Base-by-base conservation (phyloP, 2,329 filamentous ascomycete species). In the Penicillium sp. region DNA sequence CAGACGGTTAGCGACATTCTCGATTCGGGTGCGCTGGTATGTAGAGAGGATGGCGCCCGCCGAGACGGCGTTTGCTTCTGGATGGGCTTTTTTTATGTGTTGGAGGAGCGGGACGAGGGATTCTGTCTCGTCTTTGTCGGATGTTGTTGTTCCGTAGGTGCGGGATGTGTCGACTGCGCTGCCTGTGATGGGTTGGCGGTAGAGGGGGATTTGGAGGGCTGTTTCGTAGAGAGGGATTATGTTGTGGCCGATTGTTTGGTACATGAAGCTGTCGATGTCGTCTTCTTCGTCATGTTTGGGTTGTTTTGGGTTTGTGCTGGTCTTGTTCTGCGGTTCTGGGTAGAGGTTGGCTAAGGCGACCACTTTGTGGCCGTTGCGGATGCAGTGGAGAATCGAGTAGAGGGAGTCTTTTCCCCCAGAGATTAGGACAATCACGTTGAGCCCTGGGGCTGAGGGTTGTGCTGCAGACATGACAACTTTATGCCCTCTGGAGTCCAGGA, bases 241-340 rank as follows among this genome's bases (percentile, higher is more conserved):
- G 56, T 85, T 82, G 74, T 97, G 91, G 13, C 94, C 94, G 58
- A 97, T 90, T 3, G 94, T 99, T 79, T 99, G 94, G 79, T 97
- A 99, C 94, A 99, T 99, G 85, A 94, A 97, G 78, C 92, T 97
- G 75, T 99, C 91, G 66, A 96, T 82, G 72, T 97, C 90, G 54
- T 82, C 76, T 60, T 71, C 78, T 46, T 68, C 72, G 45, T 59
- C 64, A 45, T 65, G 3, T 55, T 43, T 45, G 49, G 35, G 39
- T 35, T 11, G 22, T 22, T 48, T 50, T 9, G 51, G 40, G 16
- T 18, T 50, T 40, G 47, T 20, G 26, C 2, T 49, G 24, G 47
- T 5, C 6, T n/a, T 50, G 20, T 34, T 7, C 50, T 44, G 47
- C 39, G 58, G 26, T 14, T 68, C 77, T 49, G 91, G 93, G 70